Evolutionary conservation across 2,329 filamentous ascomycete species (phyloP), one percentile per base, ranked within the genome.

Genomic region (Penicillium sclerotiorum): DNA sequence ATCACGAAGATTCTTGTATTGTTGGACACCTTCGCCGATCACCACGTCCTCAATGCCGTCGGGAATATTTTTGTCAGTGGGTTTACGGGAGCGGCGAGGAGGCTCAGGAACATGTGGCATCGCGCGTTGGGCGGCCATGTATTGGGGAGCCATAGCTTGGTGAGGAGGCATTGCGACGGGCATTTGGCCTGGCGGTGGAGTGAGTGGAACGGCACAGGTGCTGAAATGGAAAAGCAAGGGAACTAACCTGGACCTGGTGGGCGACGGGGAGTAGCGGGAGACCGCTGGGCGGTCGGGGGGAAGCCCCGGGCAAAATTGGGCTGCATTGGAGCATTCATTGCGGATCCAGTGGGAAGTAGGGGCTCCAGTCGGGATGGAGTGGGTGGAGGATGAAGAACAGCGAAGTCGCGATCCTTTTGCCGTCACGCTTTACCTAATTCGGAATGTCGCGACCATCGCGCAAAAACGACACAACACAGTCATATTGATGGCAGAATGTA

Each of bases 21-120:
- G 82, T 66, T 86, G 80, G 37, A 88, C 90, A 32, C 88, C 87
- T 69, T 95, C 89, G 55, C 89, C 90, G 57, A 95, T 84, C 53
- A 90, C 83, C 56, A 88, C 83, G 40, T 90, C 86, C 61, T 95
- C 92, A 37, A 96, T 81, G 48, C 90, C 91, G 57, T 97, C 92
- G 32, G 94, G 92, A 21, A 99, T 85, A 63, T 90, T 94, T 79
- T 90, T 95, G 73, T 99, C 94, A 50, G 91, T 96, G 1, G 94
- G 94, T 73, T 93, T 95, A 67, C 86, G 85, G 66, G 89, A 90
- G 60, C 90, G 85, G 53, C 91, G 85, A 71, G 92, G 90, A 38
- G 88, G 85, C 56, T 67, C 65, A 37, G 74, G 71, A 25, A 68
- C 71, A 21, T 68, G 67, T 37, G 70, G 68, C 53, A 69, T 68